A percentile compares a stretch with the other conserved stretches of the same genome.
Evolutionary conservation across 2,329 filamentous ascomycete genomes (phyloP).

Genomic region (Fusarium dlaminii): DNA sequence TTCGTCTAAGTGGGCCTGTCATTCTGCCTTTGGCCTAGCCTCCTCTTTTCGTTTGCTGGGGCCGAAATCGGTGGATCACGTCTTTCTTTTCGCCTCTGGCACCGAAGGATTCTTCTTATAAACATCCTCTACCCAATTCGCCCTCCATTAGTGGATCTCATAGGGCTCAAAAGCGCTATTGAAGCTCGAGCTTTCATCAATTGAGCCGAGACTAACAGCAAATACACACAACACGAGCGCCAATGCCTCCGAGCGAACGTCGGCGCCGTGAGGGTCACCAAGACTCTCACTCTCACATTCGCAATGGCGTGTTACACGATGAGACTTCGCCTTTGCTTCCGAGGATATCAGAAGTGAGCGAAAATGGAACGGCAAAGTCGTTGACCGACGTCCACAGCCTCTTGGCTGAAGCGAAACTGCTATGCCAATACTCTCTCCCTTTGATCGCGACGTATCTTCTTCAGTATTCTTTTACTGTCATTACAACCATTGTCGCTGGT

Average conservation of each 20-base stretch:
- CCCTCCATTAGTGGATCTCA: slow-evolving; percentile 14
- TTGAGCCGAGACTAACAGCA: neutral
- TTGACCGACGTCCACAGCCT: slow-evolving; percentile 11
- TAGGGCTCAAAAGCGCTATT: neutral
- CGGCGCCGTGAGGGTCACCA: slow-evolving; percentile 9
- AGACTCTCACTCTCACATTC: neutral
- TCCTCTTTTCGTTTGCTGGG: neutral
- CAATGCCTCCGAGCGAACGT: slow-evolving; percentile 19
- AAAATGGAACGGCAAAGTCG: slow-evolving; percentile 3
- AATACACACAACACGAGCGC: neutral
- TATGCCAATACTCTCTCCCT: slow-evolving; percentile 51
- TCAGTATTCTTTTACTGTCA: slow-evolving; percentile 63
- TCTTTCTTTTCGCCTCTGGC: neutral
- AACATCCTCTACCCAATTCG: slow-evolving; percentile 7
- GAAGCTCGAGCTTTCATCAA: neutral
- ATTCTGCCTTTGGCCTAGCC: slow-evolving; percentile 1
- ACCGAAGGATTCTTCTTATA: slow-evolving; percentile 21
- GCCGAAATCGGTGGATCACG: slow-evolving; percentile 26
- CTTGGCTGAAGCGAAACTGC: slow-evolving; percentile 27
- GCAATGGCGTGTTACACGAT: slow-evolving; percentile 21
- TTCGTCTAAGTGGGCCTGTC: neutral
- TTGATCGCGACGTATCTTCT: slow-evolving; percentile 63
- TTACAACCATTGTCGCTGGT: slow-evolving; percentile 63
- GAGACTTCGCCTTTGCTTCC: slow-evolving; percentile 31
- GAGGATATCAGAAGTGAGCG: slow-evolving; percentile 7